Conservation (phyloP, 768 basidiomycete genomes). For the Chalciporus chontae region DNA sequence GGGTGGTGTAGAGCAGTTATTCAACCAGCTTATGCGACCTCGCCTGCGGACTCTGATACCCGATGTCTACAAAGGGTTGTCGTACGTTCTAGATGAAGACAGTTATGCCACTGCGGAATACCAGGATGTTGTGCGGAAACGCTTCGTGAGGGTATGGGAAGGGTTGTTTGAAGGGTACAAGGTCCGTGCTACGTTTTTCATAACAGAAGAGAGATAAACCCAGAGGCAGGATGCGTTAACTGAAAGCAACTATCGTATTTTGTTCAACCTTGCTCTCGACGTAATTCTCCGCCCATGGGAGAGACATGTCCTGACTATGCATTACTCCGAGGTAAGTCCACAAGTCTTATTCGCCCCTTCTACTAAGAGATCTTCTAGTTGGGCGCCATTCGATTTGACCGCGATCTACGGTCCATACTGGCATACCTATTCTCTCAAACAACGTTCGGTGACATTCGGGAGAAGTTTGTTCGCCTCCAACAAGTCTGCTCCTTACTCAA, state of each 20-base stretch:
- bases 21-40: conserved; percentile 91
- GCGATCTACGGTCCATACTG: conserved; percentile 81
- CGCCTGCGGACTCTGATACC: conserved; percentile 76
- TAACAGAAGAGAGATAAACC: neutral
- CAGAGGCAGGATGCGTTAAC: conserved; percentile 73
- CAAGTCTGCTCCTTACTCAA: conserved; percentile 92
- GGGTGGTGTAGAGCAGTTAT: conserved; percentile 89
- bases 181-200: conserved; percentile 37
- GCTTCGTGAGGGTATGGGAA: conserved; percentile 90
- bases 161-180: conserved; percentile 81
- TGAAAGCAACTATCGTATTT: conserved; percentile 79
- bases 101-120: conserved; percentile 79
- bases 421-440: conserved; percentile 86
- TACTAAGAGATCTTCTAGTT: conserved; percentile 47
- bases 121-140: conserved; percentile 81
- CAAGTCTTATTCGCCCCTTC: neutral
- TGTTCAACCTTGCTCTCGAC: conserved; percentile 85
- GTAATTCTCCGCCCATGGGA: conserved; percentile 95
- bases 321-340: conserved; percentile 76
- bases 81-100: conserved; percentile 89
- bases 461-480: conserved; percentile 88
- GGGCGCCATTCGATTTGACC: conserved; percentile 93
- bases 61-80: conserved; percentile 88
- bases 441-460: conserved; percentile 83
- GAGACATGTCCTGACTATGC: conserved; percentile 73